These are phyloP conservation scores for Colletotrichum phormii DNA, from an alignment of 2,329 filamentous ascomycete genomes.

Conservation along the genomic window DNA sequence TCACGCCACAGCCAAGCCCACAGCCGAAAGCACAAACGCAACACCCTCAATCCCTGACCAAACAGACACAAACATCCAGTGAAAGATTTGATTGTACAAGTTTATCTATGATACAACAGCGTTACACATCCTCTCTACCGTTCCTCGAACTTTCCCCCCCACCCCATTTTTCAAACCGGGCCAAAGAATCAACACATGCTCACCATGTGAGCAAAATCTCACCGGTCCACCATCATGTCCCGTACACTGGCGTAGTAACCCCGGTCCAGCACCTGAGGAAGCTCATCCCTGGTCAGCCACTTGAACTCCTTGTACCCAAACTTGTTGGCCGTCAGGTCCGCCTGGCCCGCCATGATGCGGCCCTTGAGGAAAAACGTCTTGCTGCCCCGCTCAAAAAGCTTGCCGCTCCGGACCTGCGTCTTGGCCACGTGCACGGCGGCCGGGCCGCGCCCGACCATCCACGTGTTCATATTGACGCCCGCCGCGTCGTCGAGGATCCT, in stretches of 20 bases:
- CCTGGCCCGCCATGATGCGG: slow-evolving; percentile 97
- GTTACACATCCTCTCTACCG: slow-evolving; percentile 28
- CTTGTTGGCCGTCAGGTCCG: slow-evolving; percentile 77
- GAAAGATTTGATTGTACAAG: slow-evolving; percentile 41
- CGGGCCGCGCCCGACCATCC: slow-evolving; percentile 92
- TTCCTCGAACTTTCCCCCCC: slow-evolving; percentile 35
- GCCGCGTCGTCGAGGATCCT: slow-evolving; percentile 81
- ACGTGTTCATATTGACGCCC: slow-evolving; percentile 98
- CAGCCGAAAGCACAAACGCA: background rate
- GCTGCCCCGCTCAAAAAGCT: slow-evolving; percentile 64
- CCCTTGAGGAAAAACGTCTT: slow-evolving; percentile 98
- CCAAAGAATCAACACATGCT: too few species aligned
- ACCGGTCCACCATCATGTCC: slow-evolving; percentile 88
- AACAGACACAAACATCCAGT: slow-evolving; percentile 9
- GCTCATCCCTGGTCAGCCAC: slow-evolving; percentile 93
- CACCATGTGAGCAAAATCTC: slow-evolving; percentile 39
- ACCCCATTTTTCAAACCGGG: background rate
- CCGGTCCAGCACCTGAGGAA: slow-evolving; percentile 72
- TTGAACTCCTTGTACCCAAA: slow-evolving; percentile 85
- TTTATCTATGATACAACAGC: slow-evolving; percentile 53
- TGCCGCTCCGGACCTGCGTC: slow-evolving; percentile 57
- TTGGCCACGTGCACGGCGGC: slow-evolving; percentile 80
- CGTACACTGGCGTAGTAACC: slow-evolving; percentile 81
- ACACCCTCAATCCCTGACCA: background rate
- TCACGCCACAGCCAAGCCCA: background rate